phyloP scores from a whole-genome alignment of 2,329 filamentous ascomycete species.

The Epichloe elymi region DNA sequence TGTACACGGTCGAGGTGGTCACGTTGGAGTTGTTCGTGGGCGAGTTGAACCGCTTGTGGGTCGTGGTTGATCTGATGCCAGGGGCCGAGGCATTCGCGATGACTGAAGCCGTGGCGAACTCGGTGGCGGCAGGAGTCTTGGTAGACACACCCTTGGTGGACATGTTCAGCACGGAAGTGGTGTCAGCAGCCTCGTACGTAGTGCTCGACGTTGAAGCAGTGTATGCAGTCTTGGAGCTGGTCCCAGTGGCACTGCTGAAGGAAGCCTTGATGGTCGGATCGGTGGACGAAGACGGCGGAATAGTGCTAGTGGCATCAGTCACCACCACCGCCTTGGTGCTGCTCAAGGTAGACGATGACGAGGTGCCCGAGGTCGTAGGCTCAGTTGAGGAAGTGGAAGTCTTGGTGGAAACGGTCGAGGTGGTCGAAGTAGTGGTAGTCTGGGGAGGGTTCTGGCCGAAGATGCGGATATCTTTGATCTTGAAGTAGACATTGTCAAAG shows the following conservation, averaged over 20 bases:
- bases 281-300: background rate
- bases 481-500: constrained; percentile 27
- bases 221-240: no score
- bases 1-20: constrained; percentile 22
- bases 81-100: no score
- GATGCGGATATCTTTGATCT: constrained; percentile 31
- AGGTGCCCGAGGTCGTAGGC: background rate
- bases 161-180: constrained; percentile 1
- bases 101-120: no score
- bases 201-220: no score
- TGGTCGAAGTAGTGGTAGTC: constrained; percentile 7
- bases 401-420: no score
- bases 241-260: background rate
- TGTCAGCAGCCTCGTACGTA: background rate
- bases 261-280: background rate
- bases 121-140: background rate
- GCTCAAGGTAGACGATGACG: background rate
- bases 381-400: no score
- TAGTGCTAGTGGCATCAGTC: background rate
- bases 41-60: background rate
- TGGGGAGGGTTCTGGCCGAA: constrained; percentile 10
- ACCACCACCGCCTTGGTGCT: background rate
- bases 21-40: constrained; percentile 1
- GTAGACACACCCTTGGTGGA: background rate
- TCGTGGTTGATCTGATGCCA: background rate